Conservation (phyloP, 768 basidiomycete genomes). For the Coprinopsis cinerea region DNA sequence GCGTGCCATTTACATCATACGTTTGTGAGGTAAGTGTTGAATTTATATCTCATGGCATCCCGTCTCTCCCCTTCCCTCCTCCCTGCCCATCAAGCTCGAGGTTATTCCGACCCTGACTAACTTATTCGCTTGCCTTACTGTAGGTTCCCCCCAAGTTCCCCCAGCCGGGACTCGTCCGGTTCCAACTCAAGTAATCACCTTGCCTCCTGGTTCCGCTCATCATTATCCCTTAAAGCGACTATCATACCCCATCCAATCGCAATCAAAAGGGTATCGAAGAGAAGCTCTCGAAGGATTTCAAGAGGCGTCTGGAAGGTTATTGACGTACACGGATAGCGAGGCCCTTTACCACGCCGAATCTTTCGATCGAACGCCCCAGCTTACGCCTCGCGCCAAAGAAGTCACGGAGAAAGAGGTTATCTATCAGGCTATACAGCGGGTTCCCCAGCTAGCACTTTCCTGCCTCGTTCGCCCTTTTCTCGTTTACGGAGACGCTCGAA, state of each 20-base stretch:
- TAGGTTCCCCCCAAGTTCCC: background rate
- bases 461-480: background rate
- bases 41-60: background rate
- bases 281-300: background rate
- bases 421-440: background rate
- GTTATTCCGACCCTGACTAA: background rate
- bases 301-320: background rate
- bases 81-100: background rate
- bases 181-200: background rate
- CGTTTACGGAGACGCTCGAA: background rate
- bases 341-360: slow-evolving; percentile 1
- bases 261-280: slow-evolving; percentile 2
- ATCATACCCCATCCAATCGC: background rate
- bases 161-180: background rate
- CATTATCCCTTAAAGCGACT: background rate
- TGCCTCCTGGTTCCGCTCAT: background rate
- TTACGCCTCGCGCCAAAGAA: background rate
- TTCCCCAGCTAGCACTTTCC: background rate
- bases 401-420: background rate
- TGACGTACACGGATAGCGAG: background rate
- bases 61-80: background rate
- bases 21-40: background rate
- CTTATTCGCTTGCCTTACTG: background rate
- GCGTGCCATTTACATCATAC: background rate
- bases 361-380: background rate